phyloP scores from a whole-genome alignment of 768 basidiomycete genomes.

The Pleurotus eryngii region DNA sequence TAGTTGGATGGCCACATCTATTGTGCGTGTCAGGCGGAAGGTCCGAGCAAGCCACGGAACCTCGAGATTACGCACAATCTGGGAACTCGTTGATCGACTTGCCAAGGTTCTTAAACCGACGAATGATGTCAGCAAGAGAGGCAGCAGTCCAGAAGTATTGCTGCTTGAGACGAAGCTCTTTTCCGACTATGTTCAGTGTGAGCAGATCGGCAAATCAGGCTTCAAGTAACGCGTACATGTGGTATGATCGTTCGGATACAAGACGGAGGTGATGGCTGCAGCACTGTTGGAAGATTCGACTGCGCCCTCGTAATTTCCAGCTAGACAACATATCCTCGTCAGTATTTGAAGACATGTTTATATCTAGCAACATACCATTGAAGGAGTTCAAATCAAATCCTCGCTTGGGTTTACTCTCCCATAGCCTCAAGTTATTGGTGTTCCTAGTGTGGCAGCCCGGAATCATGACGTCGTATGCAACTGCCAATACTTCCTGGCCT shows the following conservation, averaged over 20 bases:
- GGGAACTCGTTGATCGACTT: constrained; percentile 79
- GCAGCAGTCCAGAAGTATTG: constrained; percentile 97
- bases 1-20: constrained; percentile 90
- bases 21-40: constrained; percentile 2
- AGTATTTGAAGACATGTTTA: neutral
- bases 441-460: constrained; percentile 78
- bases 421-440: constrained; percentile 85
- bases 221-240: neutral
- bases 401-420: constrained; percentile 84
- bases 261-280: constrained; percentile 88
- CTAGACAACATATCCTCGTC: constrained; percentile 29
- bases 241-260: constrained; percentile 95
- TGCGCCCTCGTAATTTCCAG: constrained; percentile 90
- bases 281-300: constrained; percentile 89
- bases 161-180: constrained; percentile 89
- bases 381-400: constrained; percentile 94
- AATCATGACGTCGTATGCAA: constrained; percentile 94
- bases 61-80: constrained; percentile 54
- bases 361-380: constrained; percentile 57
- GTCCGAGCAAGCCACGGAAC: neutral
- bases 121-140: constrained; percentile 82
- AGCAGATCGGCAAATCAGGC: neutral
- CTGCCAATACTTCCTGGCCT: constrained; percentile 90
- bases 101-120: constrained; percentile 88
- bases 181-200: constrained; percentile 55